Percentiles rank a stretch among this genome's conserved stretches.
phyloP scores from a whole-genome alignment of 495 filamentous ascomycete species.

The Annulohypoxylon nitens region DNA sequence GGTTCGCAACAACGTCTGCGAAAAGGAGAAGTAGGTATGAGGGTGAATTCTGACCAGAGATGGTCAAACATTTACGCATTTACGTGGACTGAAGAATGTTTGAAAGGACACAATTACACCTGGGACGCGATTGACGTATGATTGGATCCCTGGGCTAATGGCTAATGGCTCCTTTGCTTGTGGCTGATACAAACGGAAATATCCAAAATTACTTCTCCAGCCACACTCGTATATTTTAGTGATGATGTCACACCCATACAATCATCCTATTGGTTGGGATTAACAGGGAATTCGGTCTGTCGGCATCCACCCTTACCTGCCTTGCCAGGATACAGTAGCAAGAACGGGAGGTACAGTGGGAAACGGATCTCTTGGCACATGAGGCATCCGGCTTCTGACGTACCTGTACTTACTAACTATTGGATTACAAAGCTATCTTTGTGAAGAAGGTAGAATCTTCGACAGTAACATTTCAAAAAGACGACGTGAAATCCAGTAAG shows the following conservation, averaged over 20 bases:
- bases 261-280: conserved; percentile 27
- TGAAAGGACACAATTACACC: conserved; percentile 45
- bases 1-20: conserved; percentile 32
- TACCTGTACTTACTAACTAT: conserved; percentile 15
- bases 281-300: neutral
- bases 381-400: conserved; percentile 44
- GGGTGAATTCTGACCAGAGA: conserved; percentile 13
- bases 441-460: conserved; percentile 48
- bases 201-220: conserved; percentile 40
- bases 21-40: neutral
- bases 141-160: conserved; percentile 49
- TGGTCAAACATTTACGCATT: conserved; percentile 14
- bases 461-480: neutral
- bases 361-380: conserved; percentile 35
- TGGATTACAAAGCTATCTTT: conserved; percentile 51
- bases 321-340: neutral
- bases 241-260: conserved; percentile 29
- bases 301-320: conserved; percentile 17
- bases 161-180: conserved; percentile 24
- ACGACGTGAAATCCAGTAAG: conserved; percentile 5
- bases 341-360: neutral
- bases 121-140: conserved; percentile 51
- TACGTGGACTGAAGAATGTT: conserved; percentile 30
- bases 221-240: conserved; percentile 16
- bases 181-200: conserved; percentile 28